phyloP scores from a whole-genome alignment of 371 early-diverging fungal genomes.

The Mucor indicus region DNA sequence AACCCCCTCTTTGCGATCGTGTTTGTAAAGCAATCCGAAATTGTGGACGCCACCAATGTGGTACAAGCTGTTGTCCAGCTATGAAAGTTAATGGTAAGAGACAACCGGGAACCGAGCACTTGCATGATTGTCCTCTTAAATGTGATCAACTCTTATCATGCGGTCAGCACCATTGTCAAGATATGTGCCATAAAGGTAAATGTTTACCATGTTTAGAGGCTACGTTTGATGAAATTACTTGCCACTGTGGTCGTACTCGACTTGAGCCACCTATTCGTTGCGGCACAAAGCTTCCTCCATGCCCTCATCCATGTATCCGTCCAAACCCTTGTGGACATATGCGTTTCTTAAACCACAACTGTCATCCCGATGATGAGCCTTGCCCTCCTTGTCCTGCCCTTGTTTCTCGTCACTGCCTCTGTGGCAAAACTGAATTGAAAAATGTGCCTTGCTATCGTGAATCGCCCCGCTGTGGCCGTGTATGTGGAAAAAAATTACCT shows the following conservation, averaged over 20 bases:
- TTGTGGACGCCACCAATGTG: slow-evolving; percentile 71
- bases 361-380: slow-evolving; percentile 69
- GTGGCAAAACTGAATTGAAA: slow-evolving; percentile 65
- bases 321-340: slow-evolving; percentile 70
- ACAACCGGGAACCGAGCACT: slow-evolving; percentile 28
- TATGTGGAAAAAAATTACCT: slow-evolving; percentile 59
- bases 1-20: slow-evolving; percentile 57
- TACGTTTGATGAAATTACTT: slow-evolving; percentile 66
- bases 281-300: slow-evolving; percentile 65
- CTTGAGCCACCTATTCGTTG: slow-evolving; percentile 75
- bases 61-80: slow-evolving; percentile 54
- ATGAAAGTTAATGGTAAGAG: slow-evolving; percentile 37
- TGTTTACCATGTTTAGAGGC: slow-evolving; percentile 73
- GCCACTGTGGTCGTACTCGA: slow-evolving; percentile 73
- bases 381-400: slow-evolving; percentile 78
- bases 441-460: slow-evolving; percentile 74
- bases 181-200: slow-evolving; percentile 68
- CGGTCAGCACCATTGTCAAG: slow-evolving; percentile 64
- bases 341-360: slow-evolving; percentile 62
- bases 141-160: slow-evolving; percentile 70
- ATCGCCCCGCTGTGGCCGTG: slow-evolving; percentile 66
- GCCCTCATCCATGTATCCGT: slow-evolving; percentile 65
- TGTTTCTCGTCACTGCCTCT: slow-evolving; percentile 64
- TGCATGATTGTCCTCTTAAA: slow-evolving; percentile 60
- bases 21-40: slow-evolving; percentile 58